A percentile compares a stretch with the other conserved stretches of the same genome.
Conservation (phyloP, 768 basidiomycete species). For the Hemileccinum rubropunctum region DNA sequence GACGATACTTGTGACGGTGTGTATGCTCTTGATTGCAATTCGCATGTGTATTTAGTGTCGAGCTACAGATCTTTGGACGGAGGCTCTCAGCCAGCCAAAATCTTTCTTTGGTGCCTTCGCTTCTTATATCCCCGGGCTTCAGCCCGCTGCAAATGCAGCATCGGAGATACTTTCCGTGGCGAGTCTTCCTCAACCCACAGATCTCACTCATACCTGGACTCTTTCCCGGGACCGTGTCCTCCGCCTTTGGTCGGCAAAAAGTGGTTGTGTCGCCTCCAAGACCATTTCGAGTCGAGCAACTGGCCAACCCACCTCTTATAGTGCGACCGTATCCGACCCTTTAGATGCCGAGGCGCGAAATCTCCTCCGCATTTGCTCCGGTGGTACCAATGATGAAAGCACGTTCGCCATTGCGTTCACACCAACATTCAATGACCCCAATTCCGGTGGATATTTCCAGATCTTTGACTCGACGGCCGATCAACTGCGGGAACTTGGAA, state of each 20-base stretch:
- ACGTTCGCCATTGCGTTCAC: slow-evolving; percentile 70
- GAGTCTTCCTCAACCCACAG: slow-evolving; percentile 72
- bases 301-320: slow-evolving; percentile 31
- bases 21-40: slow-evolving; percentile 22
- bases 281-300: slow-evolving; percentile 41
- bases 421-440: slow-evolving; percentile 59
- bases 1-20: slow-evolving; percentile 58
- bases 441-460: slow-evolving; percentile 79
- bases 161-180: slow-evolving; percentile 70
- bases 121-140: slow-evolving; percentile 57
- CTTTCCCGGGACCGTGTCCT: slow-evolving; percentile 85
- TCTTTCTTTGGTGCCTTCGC: slow-evolving; percentile 68
- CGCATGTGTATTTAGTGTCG: slow-evolving; percentile 7
- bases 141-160: slow-evolving; percentile 43
- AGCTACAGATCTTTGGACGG: slow-evolving; percentile 65
- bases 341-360: slow-evolving; percentile 62
- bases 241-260: slow-evolving; percentile 78
- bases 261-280: slow-evolving; percentile 68
- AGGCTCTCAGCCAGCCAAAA: slow-evolving; percentile 58
- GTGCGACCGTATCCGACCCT: slow-evolving; percentile 40
- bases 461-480: slow-evolving; percentile 57
- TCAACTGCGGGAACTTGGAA: slow-evolving; percentile 54
- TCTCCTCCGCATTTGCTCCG: slow-evolving; percentile 62
- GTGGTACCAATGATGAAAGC: slow-evolving; percentile 44
- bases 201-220: slow-evolving; percentile 74